These are phyloP conservation scores for Ambrosiella xylebori DNA, from an alignment of 2,329 filamentous ascomycete genomes.

Conservation along the genomic window DNA sequence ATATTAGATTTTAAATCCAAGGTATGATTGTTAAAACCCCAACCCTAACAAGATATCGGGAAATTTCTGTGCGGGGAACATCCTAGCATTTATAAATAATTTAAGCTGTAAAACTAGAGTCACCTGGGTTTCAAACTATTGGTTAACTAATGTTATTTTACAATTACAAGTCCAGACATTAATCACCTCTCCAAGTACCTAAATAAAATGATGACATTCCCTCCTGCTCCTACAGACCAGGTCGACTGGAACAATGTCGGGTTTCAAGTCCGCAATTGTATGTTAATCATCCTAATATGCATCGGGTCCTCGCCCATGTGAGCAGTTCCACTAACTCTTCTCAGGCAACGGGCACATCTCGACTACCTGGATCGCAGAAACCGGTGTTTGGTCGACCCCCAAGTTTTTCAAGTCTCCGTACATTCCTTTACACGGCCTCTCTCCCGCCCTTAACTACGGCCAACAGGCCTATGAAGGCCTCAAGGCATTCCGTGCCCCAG, in stretches of 20 bases:
- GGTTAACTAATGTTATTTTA: background rate
- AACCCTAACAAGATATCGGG: too few relatives aligned
- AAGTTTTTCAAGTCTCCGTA: slow-evolving; percentile 68
- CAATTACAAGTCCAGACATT: background rate
- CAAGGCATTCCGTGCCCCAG: slow-evolving; percentile 77
- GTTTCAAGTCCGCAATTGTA: slow-evolving; percentile 82
- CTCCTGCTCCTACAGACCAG: slow-evolving; percentile 58
- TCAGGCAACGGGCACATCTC: slow-evolving; percentile 88
- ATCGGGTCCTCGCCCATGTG: background rate
- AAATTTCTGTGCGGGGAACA: too few relatives aligned
- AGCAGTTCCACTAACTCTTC: background rate
- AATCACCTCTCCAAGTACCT: background rate
- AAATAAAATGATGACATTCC: slow-evolving; percentile 31
- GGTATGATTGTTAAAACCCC: too few relatives aligned
- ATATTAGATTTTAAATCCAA: too few relatives aligned
- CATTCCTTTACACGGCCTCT: slow-evolving; percentile 85
- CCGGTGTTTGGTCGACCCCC: slow-evolving; percentile 60
- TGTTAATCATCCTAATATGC: slow-evolving; percentile 14
- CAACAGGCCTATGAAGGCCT: slow-evolving; percentile 98
- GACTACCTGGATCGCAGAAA: slow-evolving; percentile 60
- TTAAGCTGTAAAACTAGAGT: too few relatives aligned
- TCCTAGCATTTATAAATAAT: too few relatives aligned
- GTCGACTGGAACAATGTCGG: slow-evolving; percentile 92
- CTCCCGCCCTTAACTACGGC: slow-evolving; percentile 87
- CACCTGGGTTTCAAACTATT: too few relatives aligned